These are phyloP conservation scores for Zancudomyces culisetae DNA, from an alignment of 371 early-diverging fungal genomes.

Conservation along the genomic window DNA sequence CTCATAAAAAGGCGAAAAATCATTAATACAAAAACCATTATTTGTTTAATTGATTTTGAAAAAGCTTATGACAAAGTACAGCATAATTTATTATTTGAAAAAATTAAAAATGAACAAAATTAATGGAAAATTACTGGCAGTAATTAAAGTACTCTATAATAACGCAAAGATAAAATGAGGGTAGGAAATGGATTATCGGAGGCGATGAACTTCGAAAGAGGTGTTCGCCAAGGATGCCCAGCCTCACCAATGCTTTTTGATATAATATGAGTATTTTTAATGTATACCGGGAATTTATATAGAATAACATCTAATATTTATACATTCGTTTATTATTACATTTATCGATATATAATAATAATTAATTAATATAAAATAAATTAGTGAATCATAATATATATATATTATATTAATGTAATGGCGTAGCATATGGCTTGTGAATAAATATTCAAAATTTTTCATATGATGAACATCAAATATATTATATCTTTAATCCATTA, in stretches of 20 bases:
- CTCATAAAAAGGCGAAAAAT: background rate
- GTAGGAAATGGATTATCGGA: background rate
- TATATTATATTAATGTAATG: too few relatives aligned
- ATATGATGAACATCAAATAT: too few relatives aligned
- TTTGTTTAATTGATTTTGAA: background rate
- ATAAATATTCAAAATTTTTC: too few relatives aligned
- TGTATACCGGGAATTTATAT: too few relatives aligned
- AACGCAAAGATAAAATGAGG: background rate
- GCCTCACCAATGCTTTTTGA: background rate
- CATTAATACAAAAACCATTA: background rate
- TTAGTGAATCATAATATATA: too few relatives aligned
- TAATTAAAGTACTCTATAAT: background rate
- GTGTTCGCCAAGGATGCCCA: background rate
- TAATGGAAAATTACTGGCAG: background rate
- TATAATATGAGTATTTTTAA: too few relatives aligned
- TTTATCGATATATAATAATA: too few relatives aligned
- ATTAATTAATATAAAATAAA: too few relatives aligned
- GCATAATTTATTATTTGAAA: background rate
- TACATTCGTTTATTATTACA: too few relatives aligned
- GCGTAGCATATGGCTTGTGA: too few relatives aligned
- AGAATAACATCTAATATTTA: too few relatives aligned
- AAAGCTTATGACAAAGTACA: slow-evolving; percentile 1
- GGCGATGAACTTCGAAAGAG: background rate
- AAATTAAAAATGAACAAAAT: background rate
- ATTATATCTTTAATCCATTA: too few relatives aligned